Conservation (phyloP, 805 yeast genomes). For the Monosporozyma aerobia region DNA sequence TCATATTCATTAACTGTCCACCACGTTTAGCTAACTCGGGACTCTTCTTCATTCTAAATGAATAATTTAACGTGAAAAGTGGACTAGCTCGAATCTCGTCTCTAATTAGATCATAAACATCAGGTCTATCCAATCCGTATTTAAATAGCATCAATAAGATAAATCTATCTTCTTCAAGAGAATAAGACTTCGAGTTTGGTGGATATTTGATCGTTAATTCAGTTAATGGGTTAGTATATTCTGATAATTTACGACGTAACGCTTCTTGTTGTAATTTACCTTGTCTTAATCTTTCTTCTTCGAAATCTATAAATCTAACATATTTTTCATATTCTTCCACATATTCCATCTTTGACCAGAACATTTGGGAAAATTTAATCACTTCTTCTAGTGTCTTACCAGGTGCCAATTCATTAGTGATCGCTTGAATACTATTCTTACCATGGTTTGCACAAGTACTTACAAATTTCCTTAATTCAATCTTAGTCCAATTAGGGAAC, state of each 20-base stretch:
- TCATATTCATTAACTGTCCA: slow-evolving; percentile 62
- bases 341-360: slow-evolving; percentile 71
- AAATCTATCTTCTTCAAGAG: slow-evolving; percentile 88
- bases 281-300: slow-evolving; percentile 73
- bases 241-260: slow-evolving; percentile 62
- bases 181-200: slow-evolving; percentile 61
- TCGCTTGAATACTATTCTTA: slow-evolving; percentile 57
- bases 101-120: slow-evolving; percentile 68
- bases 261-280: slow-evolving; percentile 66
- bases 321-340: slow-evolving; percentile 87
- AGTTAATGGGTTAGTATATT: slow-evolving; percentile 67
- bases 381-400: slow-evolving; percentile 78
- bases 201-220: slow-evolving; percentile 67
- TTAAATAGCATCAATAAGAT: slow-evolving; percentile 69
- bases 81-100: slow-evolving; percentile 67
- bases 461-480: slow-evolving; percentile 80
- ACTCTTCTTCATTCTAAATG: slow-evolving; percentile 69
- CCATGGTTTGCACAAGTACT: slow-evolving; percentile 71
- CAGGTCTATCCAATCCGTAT: slow-evolving; percentile 71
- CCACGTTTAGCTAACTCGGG: slow-evolving; percentile 77
- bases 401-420: slow-evolving; percentile 65
- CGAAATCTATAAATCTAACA: slow-evolving; percentile 70
- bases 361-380: slow-evolving; percentile 61
- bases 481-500: slow-evolving; percentile 72
- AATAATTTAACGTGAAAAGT: slow-evolving; percentile 79